These are phyloP conservation scores for Nemania diffusa DNA, from an alignment of 2,329 filamentous ascomycete species.

Conservation along the genomic window DNA sequence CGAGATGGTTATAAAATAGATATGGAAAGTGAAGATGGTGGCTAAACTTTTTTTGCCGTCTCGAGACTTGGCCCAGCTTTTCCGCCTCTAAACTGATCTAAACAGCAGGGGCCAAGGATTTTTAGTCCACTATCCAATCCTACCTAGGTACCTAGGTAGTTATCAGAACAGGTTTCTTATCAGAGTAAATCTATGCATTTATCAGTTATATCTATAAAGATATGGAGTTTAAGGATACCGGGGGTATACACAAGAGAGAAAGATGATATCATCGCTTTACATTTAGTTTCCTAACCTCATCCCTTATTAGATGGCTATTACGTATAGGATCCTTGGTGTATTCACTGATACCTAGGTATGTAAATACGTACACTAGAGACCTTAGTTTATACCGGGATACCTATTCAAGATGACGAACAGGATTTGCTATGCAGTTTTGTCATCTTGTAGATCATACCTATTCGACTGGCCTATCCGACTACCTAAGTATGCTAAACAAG, in stretches of 20 bases:
- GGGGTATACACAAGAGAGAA: background rate
- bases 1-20: background rate
- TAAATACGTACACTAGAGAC: background rate
- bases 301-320: no score
- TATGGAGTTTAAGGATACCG: background rate
- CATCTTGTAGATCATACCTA: background rate
- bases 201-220: background rate
- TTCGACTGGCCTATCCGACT: background rate
- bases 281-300: no score
- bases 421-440: background rate
- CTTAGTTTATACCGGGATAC: background rate
- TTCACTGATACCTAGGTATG: background rate
- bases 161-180: conserved; percentile 11
- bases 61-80: conserved; percentile 14
- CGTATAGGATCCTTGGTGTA: background rate
- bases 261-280: background rate
- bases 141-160: no score
- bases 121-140: no score
- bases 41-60: background rate
- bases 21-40: conserved; percentile 4
- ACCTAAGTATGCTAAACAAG: background rate
- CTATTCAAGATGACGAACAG: background rate
- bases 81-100: background rate
- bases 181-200: background rate
- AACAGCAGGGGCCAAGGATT: conserved; percentile 8